A percentile compares a stretch with the other conserved stretches of the same genome.
phyloP scores from a whole-genome alignment of 148 eudicot species.

The Euryodendron excelsum region DNA sequence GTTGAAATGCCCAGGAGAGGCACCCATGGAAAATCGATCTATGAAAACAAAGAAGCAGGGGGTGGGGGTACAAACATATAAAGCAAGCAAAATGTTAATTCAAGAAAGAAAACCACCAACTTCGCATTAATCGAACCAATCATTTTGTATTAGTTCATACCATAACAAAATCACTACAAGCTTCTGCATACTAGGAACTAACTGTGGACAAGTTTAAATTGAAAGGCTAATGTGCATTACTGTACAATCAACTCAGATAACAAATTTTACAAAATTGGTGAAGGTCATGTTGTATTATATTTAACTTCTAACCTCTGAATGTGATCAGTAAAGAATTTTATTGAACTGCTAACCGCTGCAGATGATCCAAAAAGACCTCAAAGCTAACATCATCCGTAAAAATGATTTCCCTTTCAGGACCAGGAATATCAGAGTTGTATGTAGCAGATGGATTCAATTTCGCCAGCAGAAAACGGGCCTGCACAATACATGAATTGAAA shows the following conservation, averaged over 20 bases:
- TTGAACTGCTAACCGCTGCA: slow-evolving; percentile 85
- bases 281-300: slow-evolving; percentile 24
- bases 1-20: neutral
- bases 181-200: too few relatives aligned
- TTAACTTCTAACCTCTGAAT: slow-evolving; percentile 55
- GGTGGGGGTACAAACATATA: neutral
- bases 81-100: neutral
- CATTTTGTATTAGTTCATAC: slow-evolving; percentile 8
- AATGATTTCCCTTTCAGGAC: slow-evolving; percentile 81
- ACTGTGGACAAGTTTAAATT: slow-evolving; percentile 1
- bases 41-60: neutral
- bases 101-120: neutral
- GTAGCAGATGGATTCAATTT: slow-evolving; percentile 96
- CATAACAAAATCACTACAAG: slow-evolving; percentile 1
- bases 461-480: slow-evolving; percentile 97
- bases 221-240: slow-evolving; percentile 25
- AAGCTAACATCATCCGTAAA: slow-evolving; percentile 96
- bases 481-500: slow-evolving; percentile 18
- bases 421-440: slow-evolving; percentile 66
- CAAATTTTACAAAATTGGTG: slow-evolving; percentile 53
- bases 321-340: slow-evolving; percentile 48
- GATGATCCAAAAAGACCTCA: slow-evolving; percentile 87
- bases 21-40: neutral
- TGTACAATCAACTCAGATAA: slow-evolving; percentile 40
- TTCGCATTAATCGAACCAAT: neutral